These are phyloP conservation scores for Ophiostoma triangulosporum DNA, from an alignment of 2,329 filamentous ascomycete species.

Conservation along the genomic window DNA sequence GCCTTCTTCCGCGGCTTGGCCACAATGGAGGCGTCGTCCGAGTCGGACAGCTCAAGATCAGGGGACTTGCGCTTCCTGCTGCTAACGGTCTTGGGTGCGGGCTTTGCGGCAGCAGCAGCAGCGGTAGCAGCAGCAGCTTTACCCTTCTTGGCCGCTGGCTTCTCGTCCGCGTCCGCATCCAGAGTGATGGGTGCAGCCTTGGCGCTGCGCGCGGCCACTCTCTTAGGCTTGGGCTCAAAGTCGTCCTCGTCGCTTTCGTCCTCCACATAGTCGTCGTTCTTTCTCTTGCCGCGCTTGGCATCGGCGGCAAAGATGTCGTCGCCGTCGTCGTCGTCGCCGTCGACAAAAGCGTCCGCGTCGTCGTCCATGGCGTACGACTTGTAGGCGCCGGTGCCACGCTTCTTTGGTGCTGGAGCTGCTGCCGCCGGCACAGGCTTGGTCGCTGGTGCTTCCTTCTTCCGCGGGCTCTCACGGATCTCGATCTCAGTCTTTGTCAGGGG, in stretches of 20 bases:
- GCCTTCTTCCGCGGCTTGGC: slow-evolving; percentile 46
- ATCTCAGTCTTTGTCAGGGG: slow-evolving; percentile 26
- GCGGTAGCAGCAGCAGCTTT: slow-evolving; percentile 18
- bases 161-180: slow-evolving; percentile 20
- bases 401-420: slow-evolving; percentile 19
- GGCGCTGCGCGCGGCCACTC: slow-evolving; percentile 31
- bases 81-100: background rate
- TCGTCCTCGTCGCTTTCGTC: slow-evolving; percentile 54
- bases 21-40: slow-evolving; percentile 33
- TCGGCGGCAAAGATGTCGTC: slow-evolving; percentile 76
- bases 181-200: slow-evolving; percentile 22
- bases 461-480: slow-evolving; percentile 39
- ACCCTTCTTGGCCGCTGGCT: slow-evolving; percentile 20
- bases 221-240: slow-evolving; percentile 45
- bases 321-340: slow-evolving; percentile 59
- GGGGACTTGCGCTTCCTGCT: slow-evolving; percentile 46
- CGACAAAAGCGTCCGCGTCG: slow-evolving; percentile 44
- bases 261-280: slow-evolving; percentile 62
- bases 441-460: slow-evolving; percentile 26
- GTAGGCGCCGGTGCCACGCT: slow-evolving; percentile 27
- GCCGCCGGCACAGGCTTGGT: slow-evolving; percentile 13
- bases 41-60: slow-evolving; percentile 40
- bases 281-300: slow-evolving; percentile 50
- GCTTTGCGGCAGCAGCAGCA: too few species aligned
- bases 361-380: slow-evolving; percentile 31